These are phyloP conservation scores for Starmerella powellii DNA, from an alignment of 805 yeast species.

Conservation along the genomic window DNA sequence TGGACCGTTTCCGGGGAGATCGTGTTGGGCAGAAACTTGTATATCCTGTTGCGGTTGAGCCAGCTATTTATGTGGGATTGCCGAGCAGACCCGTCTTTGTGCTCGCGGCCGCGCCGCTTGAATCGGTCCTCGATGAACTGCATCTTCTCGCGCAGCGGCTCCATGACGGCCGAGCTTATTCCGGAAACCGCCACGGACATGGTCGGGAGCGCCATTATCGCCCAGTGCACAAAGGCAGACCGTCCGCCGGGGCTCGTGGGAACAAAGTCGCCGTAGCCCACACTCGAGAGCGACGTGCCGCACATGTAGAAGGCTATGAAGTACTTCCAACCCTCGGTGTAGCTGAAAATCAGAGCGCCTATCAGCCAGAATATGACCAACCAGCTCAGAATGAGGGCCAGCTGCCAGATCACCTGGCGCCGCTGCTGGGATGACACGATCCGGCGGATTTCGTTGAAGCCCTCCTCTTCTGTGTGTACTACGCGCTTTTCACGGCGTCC, in stretches of 20 bases:
- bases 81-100: not conserved
- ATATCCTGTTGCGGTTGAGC: no score
- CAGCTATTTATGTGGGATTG: no score
- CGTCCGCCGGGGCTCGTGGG: constrained; percentile 56
- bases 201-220: constrained; percentile 68
- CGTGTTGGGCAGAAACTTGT: no score
- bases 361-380: constrained; percentile 48
- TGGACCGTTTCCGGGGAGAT: no score
- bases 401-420: constrained; percentile 4
- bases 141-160: not conserved
- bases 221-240: constrained; percentile 68
- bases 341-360: constrained; percentile 56
- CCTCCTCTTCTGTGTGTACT: constrained; percentile 30
- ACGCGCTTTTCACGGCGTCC: no score
- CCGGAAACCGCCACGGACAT: constrained; percentile 42
- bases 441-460: constrained; percentile 46
- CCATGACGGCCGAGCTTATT: constrained; percentile 5
- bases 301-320: constrained; percentile 65
- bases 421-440: constrained; percentile 30
- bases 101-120: not conserved
- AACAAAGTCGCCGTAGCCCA: constrained; percentile 72
- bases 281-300: constrained; percentile 60
- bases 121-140: not conserved
- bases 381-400: constrained; percentile 38
- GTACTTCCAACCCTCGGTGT: constrained; percentile 50